Evolutionary conservation across 305 asterid genomes (phyloP).

Genomic region (Fraxinus greggii): DNA sequence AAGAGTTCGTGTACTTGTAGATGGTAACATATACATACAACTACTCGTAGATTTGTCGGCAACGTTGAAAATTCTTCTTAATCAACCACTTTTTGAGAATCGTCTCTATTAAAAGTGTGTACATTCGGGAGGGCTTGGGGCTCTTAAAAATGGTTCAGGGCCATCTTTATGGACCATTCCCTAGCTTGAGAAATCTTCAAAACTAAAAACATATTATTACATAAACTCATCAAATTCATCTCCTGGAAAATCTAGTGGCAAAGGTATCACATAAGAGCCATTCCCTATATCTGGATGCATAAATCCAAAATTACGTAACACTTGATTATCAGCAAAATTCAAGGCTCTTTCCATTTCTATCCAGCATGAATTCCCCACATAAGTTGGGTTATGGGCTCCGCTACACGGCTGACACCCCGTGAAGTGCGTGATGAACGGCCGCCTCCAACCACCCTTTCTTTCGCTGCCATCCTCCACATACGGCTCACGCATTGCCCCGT

Average conservation of each 20-base stretch:
- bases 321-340: constrained; percentile 86
- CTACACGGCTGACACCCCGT: constrained; percentile 87
- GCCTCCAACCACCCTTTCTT: constrained; percentile 36
- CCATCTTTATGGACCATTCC: not conserved
- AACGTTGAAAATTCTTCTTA: not conserved
- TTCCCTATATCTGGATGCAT: constrained; percentile 43
- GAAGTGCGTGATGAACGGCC: constrained; percentile 84
- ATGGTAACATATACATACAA: not conserved
- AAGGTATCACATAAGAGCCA: constrained; percentile 39
- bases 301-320: constrained; percentile 59
- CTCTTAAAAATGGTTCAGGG: not conserved
- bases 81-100: not conserved
- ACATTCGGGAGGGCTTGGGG: not conserved
- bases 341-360: constrained; percentile 73
- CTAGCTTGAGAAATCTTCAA: not conserved
- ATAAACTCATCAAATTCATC: constrained; percentile 4
- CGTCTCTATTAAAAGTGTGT: not conserved
- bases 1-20: not conserved
- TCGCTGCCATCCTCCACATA: constrained; percentile 33
- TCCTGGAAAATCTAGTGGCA: constrained; percentile 44
- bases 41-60: not conserved
- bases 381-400: constrained; percentile 63
- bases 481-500: constrained; percentile 35
- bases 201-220: not conserved
- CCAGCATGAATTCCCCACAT: constrained; percentile 54